Evolutionary conservation across 257 asterid species (phyloP).

Genomic region (Prunella vulgaris): DNA sequence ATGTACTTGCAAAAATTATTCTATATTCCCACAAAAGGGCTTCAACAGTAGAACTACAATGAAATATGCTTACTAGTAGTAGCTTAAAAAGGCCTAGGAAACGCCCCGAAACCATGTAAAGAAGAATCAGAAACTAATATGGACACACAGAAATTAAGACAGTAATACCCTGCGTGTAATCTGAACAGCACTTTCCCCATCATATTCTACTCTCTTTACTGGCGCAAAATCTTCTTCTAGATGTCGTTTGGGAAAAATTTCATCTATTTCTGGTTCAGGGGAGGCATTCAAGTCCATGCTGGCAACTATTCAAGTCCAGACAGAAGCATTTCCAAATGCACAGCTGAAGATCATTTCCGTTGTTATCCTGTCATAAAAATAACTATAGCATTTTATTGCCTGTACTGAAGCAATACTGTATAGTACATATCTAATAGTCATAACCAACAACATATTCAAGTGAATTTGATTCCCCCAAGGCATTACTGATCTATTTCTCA

Average conservation of each 20-base stretch:
- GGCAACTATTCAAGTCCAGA: slow-evolving; percentile 46
- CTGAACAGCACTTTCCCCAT: slow-evolving; percentile 48
- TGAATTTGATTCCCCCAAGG: background rate
- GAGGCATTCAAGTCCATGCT: slow-evolving; percentile 96
- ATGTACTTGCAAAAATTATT: background rate
- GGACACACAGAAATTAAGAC: slow-evolving; percentile 3
- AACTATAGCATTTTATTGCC: background rate
- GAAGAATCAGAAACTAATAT: background rate
- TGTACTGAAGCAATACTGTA: background rate
- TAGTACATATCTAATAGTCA: background rate
- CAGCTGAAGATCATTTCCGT: slow-evolving; percentile 1
- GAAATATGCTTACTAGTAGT: background rate
- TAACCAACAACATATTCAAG: background rate
- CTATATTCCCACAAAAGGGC: slow-evolving; percentile 6
- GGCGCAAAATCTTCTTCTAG: slow-evolving; percentile 60
- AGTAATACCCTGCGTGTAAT: slow-evolving; percentile 66
- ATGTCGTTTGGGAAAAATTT: slow-evolving; percentile 51
- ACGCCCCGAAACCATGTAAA: slow-evolving; percentile 10
- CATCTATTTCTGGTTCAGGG: slow-evolving; percentile 94
- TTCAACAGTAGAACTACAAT: background rate
- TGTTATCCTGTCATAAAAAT: slow-evolving; percentile 14
- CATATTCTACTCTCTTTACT: slow-evolving; percentile 41
- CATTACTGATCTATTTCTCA: background rate
- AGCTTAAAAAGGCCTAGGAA: slow-evolving; percentile 5
- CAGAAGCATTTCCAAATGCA: slow-evolving; percentile 42